Evolutionary conservation across 768 basidiomycete species (phyloP), one percentile per base, ranked within the genome.

Genomic region (Pulveroboletus sp.): DNA sequence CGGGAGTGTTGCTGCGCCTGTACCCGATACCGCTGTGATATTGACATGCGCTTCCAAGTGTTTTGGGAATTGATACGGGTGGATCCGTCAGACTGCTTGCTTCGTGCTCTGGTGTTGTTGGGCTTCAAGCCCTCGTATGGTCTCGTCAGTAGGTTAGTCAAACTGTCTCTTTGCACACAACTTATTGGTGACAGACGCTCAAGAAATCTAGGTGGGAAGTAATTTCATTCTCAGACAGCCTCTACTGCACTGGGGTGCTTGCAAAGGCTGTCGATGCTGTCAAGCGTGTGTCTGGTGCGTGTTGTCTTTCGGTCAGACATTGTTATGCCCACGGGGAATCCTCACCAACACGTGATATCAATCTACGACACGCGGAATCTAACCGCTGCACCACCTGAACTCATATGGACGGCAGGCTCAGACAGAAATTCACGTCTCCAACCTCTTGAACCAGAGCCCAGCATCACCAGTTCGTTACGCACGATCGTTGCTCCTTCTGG

Each of bases 71-170:
- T 3, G 96, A 99, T 64, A 98, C 95, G 0, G 95, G 96, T 9
- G 96, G 95, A 1, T 98, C 96, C 6, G 84, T 86, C 10, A 80
- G 95, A 34, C 73, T 99, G 2, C 96, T 96, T 0, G 96, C 96
- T 0, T 85, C 93, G 2, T 97, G 96, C 61, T 96, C 92, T 57
- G 92, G 93, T 5, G 74, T 96, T 1, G 83, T 89, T 2, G 96
- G 96, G 0, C 69, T n/a, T 97, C 37, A 99, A 99, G 62, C 95
- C 95, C 0, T 94, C 93, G 0, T 97, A 97, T 59, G 95, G 95
- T 4, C 72, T 97, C 34, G 70, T 97, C 26, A 93, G 90, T 60
- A 77, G 92, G 89, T 90, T 45, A 45, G 73, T 64, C n/a, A 10
- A 44, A 19, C 13, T 9, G 34, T 35, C 47, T 30, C 36, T 47